These are phyloP conservation scores for Suillus placidus DNA, from an alignment of 768 basidiomycete species.

Conservation along the genomic window DNA sequence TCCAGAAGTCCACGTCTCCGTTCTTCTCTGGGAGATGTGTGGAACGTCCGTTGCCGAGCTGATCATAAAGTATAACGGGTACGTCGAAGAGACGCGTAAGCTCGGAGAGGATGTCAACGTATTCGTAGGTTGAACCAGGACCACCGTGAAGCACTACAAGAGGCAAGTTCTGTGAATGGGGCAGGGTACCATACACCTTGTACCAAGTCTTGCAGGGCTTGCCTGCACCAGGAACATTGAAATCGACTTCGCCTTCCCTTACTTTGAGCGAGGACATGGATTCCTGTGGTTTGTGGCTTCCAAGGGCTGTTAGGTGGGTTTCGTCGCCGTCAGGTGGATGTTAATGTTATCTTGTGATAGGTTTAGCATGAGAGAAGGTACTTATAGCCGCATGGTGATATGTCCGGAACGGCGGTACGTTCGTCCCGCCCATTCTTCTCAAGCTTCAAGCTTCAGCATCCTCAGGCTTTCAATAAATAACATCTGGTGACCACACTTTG, in stretches of 20 bases:
- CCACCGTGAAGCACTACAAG: constrained; percentile 58
- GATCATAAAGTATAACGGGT: constrained; percentile 59
- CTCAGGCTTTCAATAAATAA: background rate
- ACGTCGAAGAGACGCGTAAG: constrained; percentile 39
- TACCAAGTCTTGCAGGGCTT: constrained; percentile 52
- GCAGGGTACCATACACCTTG: constrained; percentile 49
- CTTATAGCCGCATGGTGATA: background rate
- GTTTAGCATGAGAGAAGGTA: constrained; percentile 1
- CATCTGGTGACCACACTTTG: background rate
- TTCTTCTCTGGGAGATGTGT: constrained; percentile 55
- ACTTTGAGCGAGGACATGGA: constrained; percentile 34
- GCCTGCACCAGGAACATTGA: constrained; percentile 28
- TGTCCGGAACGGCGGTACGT: background rate
- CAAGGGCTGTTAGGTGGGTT: background rate
- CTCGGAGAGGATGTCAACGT: constrained; percentile 43
- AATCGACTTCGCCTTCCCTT: constrained; percentile 33
- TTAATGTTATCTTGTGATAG: background rate
- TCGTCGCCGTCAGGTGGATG: background rate
- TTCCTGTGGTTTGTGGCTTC: background rate
- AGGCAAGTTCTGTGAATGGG: constrained; percentile 36
- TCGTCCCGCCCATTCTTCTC: background rate
- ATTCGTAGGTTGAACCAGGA: constrained; percentile 49
- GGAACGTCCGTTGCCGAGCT: constrained; percentile 56
- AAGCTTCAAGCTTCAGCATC: background rate
- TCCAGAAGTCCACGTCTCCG: constrained; percentile 46